A percentile compares a stretch with the other conserved stretches of the same genome.
Conservation (phyloP, 2,329 filamentous ascomycete species). For the Lasiodiplodia theobromae region DNA sequence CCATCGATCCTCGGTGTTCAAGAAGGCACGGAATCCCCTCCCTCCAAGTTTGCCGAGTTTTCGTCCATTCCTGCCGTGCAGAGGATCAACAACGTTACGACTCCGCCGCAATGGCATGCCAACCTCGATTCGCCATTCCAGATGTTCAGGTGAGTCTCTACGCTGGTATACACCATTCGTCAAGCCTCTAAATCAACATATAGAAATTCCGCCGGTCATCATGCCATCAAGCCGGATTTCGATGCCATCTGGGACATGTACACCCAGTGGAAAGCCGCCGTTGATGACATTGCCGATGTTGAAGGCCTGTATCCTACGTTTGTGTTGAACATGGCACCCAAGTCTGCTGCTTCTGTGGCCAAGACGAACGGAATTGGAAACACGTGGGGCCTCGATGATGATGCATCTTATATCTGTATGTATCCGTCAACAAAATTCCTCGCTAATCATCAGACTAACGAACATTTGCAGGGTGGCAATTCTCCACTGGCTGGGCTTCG, state of each 20-base stretch:
- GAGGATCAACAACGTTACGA: neutral
- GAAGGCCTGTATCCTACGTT: neutral
- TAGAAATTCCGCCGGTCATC: neutral
- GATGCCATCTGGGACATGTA: neutral
- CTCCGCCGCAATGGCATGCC: neutral
- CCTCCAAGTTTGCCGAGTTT: no score
- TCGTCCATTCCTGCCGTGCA: no score
- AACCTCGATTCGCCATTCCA: neutral
- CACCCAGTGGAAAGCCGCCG: neutral
- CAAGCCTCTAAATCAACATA: neutral
- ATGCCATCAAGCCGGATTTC: neutral
- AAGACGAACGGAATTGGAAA: neutral
- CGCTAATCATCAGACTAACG: neutral
- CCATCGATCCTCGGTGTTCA: no score
- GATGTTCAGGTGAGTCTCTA: neutral
- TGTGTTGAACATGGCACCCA: neutral
- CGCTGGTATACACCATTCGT: neutral
- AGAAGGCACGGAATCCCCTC: no score
- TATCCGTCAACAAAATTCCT: neutral
- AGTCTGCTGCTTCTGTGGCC: neutral
- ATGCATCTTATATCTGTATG: neutral
- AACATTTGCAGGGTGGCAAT: neutral
- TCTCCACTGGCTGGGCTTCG: neutral
- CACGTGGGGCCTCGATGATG: neutral
- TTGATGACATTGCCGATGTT: neutral